Base-by-base conservation (phyloP, 139 green algal genomes). In the Closterium sp. region DNA sequence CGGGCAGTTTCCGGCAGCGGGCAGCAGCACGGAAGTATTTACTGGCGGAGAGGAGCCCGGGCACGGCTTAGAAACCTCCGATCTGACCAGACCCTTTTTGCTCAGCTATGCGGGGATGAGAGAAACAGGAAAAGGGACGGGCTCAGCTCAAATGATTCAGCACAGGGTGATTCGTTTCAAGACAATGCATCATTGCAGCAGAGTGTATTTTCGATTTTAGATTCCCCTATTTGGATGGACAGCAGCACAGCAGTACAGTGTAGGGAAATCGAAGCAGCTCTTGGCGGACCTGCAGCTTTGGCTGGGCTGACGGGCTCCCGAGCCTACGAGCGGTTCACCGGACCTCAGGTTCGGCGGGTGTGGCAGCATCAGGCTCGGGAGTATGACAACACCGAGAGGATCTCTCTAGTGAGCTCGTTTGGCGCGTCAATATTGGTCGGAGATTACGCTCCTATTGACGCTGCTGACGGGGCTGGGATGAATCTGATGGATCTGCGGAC, bases 191-290 rank as follows among this genome's bases (percentile, higher is more conserved):
- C 50, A 73, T 73, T 22, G 38, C 38, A 45, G 38, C 38, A 45
- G 17, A 87, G 28, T 31, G 84, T 19, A 30, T 87, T 87, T 31
- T 30, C 84, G 7, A 13, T 87, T 2, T 30, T 31, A 30, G 79
- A 92, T 19, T 94, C 90, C 27, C 93, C 93, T 4, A 42, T 95
- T 11, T 95, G 93, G 93, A 95, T 95, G 93, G 93, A 95, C 91
- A 95, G 86, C 90, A 90, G 85, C 86, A 95, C 93, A 19, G 29
- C 90, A n/a, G 10, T 24, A 2, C 93, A 95, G 86, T 95, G 93
- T 42, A 17, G 45, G 31, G 90, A 32, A 21, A 89, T 95, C 42
- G 93, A 95, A 84, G 5, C 50, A 22, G 88, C 32, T 22, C 73
- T 94, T 22, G 90, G 93, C 32, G 93, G 93, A 19, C 38, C 93